Conservation (phyloP, 306 rosid genomes). For the Rosa persica region DNA sequence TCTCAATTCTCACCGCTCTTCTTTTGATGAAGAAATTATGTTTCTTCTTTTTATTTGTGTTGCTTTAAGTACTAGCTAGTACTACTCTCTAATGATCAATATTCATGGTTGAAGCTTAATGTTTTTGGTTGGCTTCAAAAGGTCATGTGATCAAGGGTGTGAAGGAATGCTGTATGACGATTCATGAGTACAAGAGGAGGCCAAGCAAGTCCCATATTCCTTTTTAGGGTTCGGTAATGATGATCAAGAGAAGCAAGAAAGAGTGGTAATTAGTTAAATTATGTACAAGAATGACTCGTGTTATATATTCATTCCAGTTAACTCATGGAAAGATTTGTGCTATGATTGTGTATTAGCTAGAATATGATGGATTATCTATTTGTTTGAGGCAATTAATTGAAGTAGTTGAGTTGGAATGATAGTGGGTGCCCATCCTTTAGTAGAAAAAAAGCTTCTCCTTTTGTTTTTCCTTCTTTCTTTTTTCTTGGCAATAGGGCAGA, state of each 20-base stretch:
- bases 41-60: constrained; percentile 6
- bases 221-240: constrained; percentile 15
- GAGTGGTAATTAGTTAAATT: constrained; percentile 2
- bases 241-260: not conserved
- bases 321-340: not conserved
- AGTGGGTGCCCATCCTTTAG: constrained; percentile 72
- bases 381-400: constrained; percentile 14
- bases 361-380: constrained; percentile 1
- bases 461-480: constrained; percentile 19
- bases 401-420: constrained; percentile 55
- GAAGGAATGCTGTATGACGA: not conserved
- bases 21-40: not conserved
- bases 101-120: constrained; percentile 38
- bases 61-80: not conserved
- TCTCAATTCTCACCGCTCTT: not conserved
- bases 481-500: constrained; percentile 55
- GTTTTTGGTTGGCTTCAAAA: constrained; percentile 52
- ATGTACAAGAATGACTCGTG: not conserved
- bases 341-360: constrained; percentile 6
- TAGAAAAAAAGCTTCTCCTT: constrained; percentile 46
- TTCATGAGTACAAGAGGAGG: constrained; percentile 11
- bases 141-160: constrained; percentile 1
- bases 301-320: not conserved
- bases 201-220: constrained; percentile 3
- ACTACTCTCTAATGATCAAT: constrained; percentile 26